These are phyloP conservation scores for Gigaspora rosea DNA, from an alignment of 192 early-diverging fungal genomes.

Conservation along the genomic window DNA sequence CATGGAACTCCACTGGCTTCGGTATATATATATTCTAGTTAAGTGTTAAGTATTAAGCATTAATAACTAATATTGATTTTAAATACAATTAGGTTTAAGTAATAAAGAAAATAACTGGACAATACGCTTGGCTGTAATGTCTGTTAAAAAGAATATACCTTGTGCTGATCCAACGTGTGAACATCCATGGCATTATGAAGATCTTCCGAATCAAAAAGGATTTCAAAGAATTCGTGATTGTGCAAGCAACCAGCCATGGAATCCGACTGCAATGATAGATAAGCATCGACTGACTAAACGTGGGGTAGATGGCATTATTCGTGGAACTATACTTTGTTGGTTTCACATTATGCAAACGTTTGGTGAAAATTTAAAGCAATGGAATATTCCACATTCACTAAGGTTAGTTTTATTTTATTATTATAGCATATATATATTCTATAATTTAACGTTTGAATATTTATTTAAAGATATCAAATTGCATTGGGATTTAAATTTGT, in stretches of 20 bases:
- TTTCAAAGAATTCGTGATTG: neutral
- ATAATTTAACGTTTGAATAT: neutral
- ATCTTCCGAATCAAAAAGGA: neutral
- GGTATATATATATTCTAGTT: neutral
- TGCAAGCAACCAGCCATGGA: neutral
- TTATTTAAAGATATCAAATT: neutral
- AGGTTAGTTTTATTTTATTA: neutral
- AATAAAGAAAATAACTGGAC: no score
- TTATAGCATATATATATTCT: neutral
- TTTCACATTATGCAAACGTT: neutral
- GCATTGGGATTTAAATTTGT: neutral
- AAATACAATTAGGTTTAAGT: no score
- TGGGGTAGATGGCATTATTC: neutral
- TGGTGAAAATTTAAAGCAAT: neutral
- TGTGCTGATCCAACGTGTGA: neutral
- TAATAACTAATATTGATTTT: no score
- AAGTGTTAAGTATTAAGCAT: neutral
- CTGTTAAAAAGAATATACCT: neutral
- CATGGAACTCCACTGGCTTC: neutral
- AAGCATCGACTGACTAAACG: neutral
- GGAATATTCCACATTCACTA: neutral
- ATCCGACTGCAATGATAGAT: neutral
- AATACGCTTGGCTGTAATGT: neutral
- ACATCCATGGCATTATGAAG: neutral
- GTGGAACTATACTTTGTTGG: neutral